Evolutionary conservation across 345 rosid species (phyloP).

Genomic region (Boechera divaricarpa): DNA sequence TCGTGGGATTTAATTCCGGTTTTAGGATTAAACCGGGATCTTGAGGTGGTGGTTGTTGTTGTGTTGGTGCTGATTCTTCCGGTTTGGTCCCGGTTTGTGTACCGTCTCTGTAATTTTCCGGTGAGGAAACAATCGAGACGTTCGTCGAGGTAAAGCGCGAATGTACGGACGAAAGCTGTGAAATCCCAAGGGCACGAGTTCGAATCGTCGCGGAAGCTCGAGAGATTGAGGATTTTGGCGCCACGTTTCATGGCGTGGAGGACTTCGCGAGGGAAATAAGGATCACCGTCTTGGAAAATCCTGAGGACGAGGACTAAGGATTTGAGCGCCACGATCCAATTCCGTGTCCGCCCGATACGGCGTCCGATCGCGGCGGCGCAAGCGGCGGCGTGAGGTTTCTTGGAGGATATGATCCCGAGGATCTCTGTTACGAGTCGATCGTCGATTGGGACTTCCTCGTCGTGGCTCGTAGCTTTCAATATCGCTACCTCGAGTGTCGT

Average conservation of each 20-base stretch:
- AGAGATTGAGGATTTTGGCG: slow-evolving; percentile 72
- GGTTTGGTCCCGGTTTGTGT: slow-evolving; percentile 40
- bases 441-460: slow-evolving; percentile 66
- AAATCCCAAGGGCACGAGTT: slow-evolving; percentile 79
- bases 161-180: slow-evolving; percentile 64
- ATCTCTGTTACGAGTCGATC: slow-evolving; percentile 63
- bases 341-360: slow-evolving; percentile 70
- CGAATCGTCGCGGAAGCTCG: slow-evolving; percentile 69
- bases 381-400: slow-evolving; percentile 58
- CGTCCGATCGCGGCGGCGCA: slow-evolving; percentile 68
- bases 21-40: slow-evolving; percentile 36
- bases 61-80: slow-evolving; percentile 2
- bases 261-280: slow-evolving; percentile 75
- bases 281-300: slow-evolving; percentile 83
- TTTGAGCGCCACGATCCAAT: slow-evolving; percentile 86
- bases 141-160: slow-evolving; percentile 75
- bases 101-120: slow-evolving; percentile 68
- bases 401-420: slow-evolving; percentile 58
- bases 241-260: slow-evolving; percentile 77
- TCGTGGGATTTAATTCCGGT: slow-evolving; percentile 21
- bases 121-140: slow-evolving; percentile 70
- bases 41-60: not conserved
- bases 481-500: slow-evolving; percentile 64
- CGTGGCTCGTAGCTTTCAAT: slow-evolving; percentile 85
- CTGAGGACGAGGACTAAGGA: slow-evolving; percentile 76